A percentile compares a stretch with the other conserved stretches of the same genome.
These are phyloP conservation scores for Salvia sclarea DNA, from an alignment of 305 asterid species.

Conservation along the genomic window DNA sequence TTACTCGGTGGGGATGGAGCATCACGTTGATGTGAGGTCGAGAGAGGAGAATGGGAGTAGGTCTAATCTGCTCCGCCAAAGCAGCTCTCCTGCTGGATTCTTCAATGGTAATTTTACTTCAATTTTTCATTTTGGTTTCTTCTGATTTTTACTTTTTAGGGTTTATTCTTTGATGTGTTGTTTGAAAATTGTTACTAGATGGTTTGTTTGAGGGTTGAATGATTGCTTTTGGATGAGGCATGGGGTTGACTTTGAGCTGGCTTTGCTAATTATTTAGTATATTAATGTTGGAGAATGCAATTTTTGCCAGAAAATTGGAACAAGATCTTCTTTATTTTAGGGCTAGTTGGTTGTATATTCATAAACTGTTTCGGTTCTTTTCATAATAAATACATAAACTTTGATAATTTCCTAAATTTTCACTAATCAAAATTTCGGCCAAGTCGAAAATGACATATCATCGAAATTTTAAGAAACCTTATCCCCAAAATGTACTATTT, in stretches of 20 bases:
- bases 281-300: background rate
- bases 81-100: slow-evolving; percentile 88
- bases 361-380: too few species aligned
- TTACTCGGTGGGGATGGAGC: slow-evolving; percentile 53
- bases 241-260: slow-evolving; percentile 41
- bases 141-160: background rate
- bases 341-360: too few species aligned
- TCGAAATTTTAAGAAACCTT: too few species aligned
- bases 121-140: background rate
- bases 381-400: too few species aligned
- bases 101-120: slow-evolving; percentile 57
- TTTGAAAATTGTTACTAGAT: background rate
- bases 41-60: slow-evolving; percentile 31
- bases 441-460: too few species aligned
- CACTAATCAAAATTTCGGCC: too few species aligned
- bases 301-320: background rate
- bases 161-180: background rate
- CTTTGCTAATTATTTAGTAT: background rate
- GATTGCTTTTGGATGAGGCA: slow-evolving; percentile 25
- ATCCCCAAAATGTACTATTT: too few species aligned
- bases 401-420: too few species aligned
- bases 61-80: slow-evolving; percentile 67
- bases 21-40: slow-evolving; percentile 31
- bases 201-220: background rate
- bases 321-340: background rate